Base-by-base conservation (phyloP, 768 basidiomycete genomes). In the Termitomyces sp. region DNA sequence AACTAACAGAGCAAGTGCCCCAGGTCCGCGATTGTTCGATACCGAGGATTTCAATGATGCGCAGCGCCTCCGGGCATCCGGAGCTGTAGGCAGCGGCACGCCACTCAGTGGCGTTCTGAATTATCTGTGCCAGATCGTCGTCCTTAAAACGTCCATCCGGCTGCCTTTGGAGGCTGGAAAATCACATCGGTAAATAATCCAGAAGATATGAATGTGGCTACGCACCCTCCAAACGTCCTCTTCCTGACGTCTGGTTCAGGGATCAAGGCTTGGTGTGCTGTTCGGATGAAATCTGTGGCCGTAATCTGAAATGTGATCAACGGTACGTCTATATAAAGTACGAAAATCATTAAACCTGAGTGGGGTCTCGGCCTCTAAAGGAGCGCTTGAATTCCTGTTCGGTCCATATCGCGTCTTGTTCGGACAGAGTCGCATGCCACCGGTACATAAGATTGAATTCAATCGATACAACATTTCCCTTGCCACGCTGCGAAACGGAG, bases 381-480 rank as follows among this genome's bases (percentile, higher is more conserved):
- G 79, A 40, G 20, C 68, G 61, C 12, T 69, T 68, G 68, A 91
- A 83, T n/a, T 73, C 38, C 1, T 65, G 63, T 50, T 80, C 74
- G 6, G 82, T 76, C 87, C 87, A 89, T 48, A 74, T 57, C 0
- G 79, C 77, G 69, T 91, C 87, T 48, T 76, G 61, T 52, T 74
- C 67, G 7, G 83, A 84, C 1, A 88, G 67, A 1, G 85, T 77
- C 20, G 89, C 75, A 64, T 91, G 89, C 89, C 89, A 91, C 53
- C 80, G 57, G 70, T 83, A 83, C 23, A 83, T 70, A 3, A 82
- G 72, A 63, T 83, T 91, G 75, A 93, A 92, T 71, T 93, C 91
- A 36, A 91, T 68, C 0, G 90, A 89, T 59, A 84, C 82, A 40
- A 82, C 84, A 66, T 93, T 93, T 52, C 91, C 91, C 68, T 85